Evolutionary conservation across 2,329 filamentous ascomycete genomes (phyloP).

Genomic region (Ceratocystis papillata): DNA sequence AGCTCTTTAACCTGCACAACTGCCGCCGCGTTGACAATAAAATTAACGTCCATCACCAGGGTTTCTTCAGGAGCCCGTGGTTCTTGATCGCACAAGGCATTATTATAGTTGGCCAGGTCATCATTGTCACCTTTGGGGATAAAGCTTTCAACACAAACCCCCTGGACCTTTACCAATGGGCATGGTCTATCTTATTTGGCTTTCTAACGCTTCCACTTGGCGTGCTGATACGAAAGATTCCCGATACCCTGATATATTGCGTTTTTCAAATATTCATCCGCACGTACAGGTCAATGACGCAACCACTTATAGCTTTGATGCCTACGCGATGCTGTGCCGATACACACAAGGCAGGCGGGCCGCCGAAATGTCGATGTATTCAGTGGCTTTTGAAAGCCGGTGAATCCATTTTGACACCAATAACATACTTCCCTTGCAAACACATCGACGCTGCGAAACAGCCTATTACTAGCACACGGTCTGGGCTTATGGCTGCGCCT

Average conservation of each 20-base stretch:
- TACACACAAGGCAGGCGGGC: conserved; percentile 21
- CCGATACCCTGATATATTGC: conserved; percentile 31
- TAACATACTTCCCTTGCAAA: conserved; percentile 28
- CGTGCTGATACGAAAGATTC: conserved; percentile 35
- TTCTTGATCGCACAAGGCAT: conserved; percentile 58
- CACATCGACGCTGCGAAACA: conserved; percentile 25
- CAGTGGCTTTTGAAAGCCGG: conserved; percentile 28
- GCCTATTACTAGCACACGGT: not conserved
- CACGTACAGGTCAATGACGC: conserved; percentile 25
- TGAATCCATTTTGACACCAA: conserved; percentile 26
- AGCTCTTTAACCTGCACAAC: conserved; percentile 61
- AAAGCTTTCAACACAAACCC: conserved; percentile 52
- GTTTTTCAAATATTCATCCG: conserved; percentile 29
- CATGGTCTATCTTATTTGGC: conserved; percentile 57
- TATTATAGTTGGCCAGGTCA: conserved; percentile 58
- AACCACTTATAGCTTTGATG: conserved; percentile 24
- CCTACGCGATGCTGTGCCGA: conserved; percentile 24
- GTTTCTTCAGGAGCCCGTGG: conserved; percentile 62
- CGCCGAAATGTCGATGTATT: conserved; percentile 23
- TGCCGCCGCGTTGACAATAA: conserved; percentile 54
- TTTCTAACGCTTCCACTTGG: conserved; percentile 54
- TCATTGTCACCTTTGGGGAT: conserved; percentile 62
- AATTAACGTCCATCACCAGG: conserved; percentile 68
- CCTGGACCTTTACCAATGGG: conserved; percentile 58
- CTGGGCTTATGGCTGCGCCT: conserved; percentile 20